These are phyloP conservation scores for Rhazya stricta DNA, from an alignment of 257 asterid genomes.

Conservation along the genomic window DNA sequence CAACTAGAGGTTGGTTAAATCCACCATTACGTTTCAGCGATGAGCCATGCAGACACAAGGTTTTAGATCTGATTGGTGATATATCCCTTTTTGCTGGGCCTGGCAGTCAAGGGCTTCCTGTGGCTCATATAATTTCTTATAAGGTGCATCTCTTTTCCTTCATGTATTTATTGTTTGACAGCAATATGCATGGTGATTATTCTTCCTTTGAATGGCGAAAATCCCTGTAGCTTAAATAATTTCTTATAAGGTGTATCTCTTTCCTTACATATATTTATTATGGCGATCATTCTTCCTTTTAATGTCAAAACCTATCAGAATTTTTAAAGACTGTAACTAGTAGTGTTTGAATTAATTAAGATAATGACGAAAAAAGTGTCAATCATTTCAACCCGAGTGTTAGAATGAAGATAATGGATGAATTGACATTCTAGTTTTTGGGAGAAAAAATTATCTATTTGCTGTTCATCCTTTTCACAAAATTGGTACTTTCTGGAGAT, in stretches of 20 bases:
- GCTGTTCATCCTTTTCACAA: no score
- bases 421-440: neutral
- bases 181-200: neutral
- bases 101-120: slow-evolving; percentile 84
- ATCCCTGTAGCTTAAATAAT: slow-evolving; percentile 60
- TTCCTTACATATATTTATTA: slow-evolving; percentile 6
- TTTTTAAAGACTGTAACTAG: neutral
- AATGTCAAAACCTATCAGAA: neutral
- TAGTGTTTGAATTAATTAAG: neutral
- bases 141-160: slow-evolving; percentile 44
- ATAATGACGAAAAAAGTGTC: neutral
- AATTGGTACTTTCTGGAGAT: neutral
- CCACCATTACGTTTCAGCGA: slow-evolving; percentile 73
- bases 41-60: slow-evolving; percentile 96
- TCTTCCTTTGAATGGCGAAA: neutral
- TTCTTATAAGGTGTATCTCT: slow-evolving; percentile 64
- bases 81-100: slow-evolving; percentile 75
- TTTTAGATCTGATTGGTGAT: slow-evolving; percentile 92
- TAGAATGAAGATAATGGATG: neutral
- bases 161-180: neutral
- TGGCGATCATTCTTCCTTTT: neutral
- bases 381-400: neutral
- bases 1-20: slow-evolving; percentile 74
- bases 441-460: neutral
- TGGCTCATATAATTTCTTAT: slow-evolving; percentile 74